Percentiles rank a stretch among this genome's conserved stretches.
Evolutionary conservation across 495 filamentous ascomycete species (phyloP).

Genomic region (Penicillium waksmanii): DNA sequence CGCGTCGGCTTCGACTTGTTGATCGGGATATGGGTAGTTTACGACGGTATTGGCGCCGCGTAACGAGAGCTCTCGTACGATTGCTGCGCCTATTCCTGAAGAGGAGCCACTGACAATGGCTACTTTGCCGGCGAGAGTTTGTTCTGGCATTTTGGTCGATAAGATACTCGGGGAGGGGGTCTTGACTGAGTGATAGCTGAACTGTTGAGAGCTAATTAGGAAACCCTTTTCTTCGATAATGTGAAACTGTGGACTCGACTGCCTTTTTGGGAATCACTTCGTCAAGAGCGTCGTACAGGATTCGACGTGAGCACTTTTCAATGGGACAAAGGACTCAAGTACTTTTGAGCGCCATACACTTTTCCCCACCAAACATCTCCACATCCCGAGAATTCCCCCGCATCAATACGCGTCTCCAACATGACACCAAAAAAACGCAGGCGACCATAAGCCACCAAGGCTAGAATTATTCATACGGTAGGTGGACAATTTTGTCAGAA

Average conservation of each 20-base stretch:
- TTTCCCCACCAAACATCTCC: background rate
- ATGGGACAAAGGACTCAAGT: too few relatives aligned
- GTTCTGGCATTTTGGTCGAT: conserved; percentile 14
- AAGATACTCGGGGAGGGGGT: background rate
- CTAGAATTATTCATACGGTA: background rate
- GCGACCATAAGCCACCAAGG: background rate
- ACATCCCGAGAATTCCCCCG: conserved; percentile 13
- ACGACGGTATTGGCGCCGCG: conserved; percentile 49
- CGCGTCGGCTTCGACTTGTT: conserved; percentile 20
- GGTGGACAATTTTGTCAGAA: background rate
- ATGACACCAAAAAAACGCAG: background rate
- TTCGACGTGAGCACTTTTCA: too few relatives aligned
- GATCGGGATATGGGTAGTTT: conserved; percentile 33
- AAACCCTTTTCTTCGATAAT: too few relatives aligned
- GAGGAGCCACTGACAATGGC: conserved; percentile 44
- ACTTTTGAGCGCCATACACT: too few relatives aligned
- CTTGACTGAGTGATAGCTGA: background rate
- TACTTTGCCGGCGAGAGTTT: conserved; percentile 45
- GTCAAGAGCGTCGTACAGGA: too few relatives aligned
- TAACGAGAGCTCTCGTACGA: conserved; percentile 39
- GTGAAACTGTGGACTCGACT: too few relatives aligned
- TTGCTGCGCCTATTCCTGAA: conserved; percentile 43
- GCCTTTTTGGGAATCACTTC: too few relatives aligned
- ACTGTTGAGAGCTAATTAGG: background rate
- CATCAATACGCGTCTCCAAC: background rate